Base-by-base conservation (phyloP, 345 rosid genomes). In the Moricandia arvensis region DNA sequence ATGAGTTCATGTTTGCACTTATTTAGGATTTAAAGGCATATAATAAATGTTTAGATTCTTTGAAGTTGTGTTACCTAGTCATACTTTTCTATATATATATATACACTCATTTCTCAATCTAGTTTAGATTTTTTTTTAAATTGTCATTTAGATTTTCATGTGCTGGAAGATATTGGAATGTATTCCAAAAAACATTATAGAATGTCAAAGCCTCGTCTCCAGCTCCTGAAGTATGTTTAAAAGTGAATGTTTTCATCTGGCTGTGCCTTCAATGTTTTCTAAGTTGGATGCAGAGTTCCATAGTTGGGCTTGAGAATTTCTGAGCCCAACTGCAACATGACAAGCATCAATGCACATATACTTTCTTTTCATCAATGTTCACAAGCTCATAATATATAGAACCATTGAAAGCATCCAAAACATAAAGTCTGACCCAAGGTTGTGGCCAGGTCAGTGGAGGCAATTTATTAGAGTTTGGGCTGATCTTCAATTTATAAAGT, bases 401-500 rank as follows among this genome's bases (percentile, higher is more conserved):
- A 38, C n/a, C 13, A 10, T 10, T 38, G 4, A 13, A 38, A 38
- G n/a, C n/a, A 38, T 38, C 47, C 47, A 3, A 38, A 10, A 38
- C 3, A 38, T 10, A 38, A 38, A 38, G n/a, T 10, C n/a, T 38
- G 47, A 4, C 47, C 47, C n/a, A 38, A 38, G 13, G n/a, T 13
- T 38, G 10, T 10, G n/a, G 47, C 47, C 10, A 38, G 11, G 7
- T 7, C 37, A 33, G 8, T 21, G 37, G 37, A 33, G 37, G 37
- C 37, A 33, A 33, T 33, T 33, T 33, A 33, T 33, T 7, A 33
- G 7, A 8, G 37, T 33, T 1, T 33, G 37, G 37, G 37, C 37
- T 33, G 8, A 33, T 94, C 98, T 21, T 21, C 24, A 21, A 21
- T 21, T 21, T 21, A 21, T 2, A 21, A 21, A 0, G 24, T 21